Evolutionary conservation across 768 basidiomycete species (phyloP), one percentile per base, ranked within the genome.

Genomic region (Thelephora aurantiotincta): DNA sequence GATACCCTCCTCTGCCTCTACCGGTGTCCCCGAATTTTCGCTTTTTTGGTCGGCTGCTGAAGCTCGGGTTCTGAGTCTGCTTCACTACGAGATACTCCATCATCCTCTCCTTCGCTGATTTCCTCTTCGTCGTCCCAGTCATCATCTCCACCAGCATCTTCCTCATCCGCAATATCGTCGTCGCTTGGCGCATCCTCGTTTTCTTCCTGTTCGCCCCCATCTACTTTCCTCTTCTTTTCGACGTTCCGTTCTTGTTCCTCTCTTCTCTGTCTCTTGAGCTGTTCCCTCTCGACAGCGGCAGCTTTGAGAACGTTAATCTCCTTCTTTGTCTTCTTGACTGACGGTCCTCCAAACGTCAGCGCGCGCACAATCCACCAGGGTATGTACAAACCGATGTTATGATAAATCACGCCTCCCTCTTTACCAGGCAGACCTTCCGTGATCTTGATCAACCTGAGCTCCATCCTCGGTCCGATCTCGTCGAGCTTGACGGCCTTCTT

Each of bases 391-490:
- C 94, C 84, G 57, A 96, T 86, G 65, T 88, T 82, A 60, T 99
- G 96, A 68, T 85, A 96, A 35, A 99, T 82, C 1, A 97, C 89
- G 52, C 75, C 78, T 5, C 96, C 90, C 63, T 94, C 90, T 56
- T 82, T 93, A 12, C 93, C 96, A 4, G 93, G 92, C 14, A 87
- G 69, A 19, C 96, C 94, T 62, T 97, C 94, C 14, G 81, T 77
- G 49, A 99, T 91, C 70, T 99, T 99, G 55, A 97, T 78, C 55
- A 99, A 66, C 52, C 76, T 74, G 54, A 98, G 66, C 64, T 99
- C 96, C 80, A 99, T 82, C 58, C 96, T 71, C 35, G 96, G 96
- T 1, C 96, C 96, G 38, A 97, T 77, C 65, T 99, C 96, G 47
- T 94, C 86, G 46, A 99, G 68, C 54, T 81, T 73, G 11, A 99